Base-by-base conservation (phyloP, 1,139 yeast genomes). In the Hanseniaspora sp. region DNA sequence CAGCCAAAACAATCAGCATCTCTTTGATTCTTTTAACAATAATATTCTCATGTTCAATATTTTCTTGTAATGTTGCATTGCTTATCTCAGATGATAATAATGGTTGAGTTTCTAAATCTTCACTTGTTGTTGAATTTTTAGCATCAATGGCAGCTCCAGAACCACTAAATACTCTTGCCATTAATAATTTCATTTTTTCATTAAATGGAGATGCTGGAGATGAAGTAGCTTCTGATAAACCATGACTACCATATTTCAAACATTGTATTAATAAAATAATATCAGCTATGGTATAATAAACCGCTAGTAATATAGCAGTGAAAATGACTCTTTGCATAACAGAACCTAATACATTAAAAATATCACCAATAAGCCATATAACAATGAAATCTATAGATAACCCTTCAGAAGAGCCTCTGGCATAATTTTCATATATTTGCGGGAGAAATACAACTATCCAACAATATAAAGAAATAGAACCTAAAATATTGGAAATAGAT, bases 371-470 rank as follows among this genome's bases (percentile, higher is more conserved):
- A 54, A 79, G 74, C 97, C 97, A 90, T 43, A 90, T 74, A 4
- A 86, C 76, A 34, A 90, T 86, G 67, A 90, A 90, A 59, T 83
- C 71, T 41, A 88, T 69, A 7, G 95, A 86, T 37, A 90, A 74
- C 0, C 97, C 96, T 58, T 88, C 96, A 2, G 95, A 80, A 38
- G 88, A 80, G 66, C 85, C 82, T 64, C 96, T 74, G 58, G 77
- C 76, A 66, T 86, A 88, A 65, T 90, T 90, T 66, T 92, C 96
- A 67, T 87, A 90, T 46, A 92, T 83, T 66, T 92, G 98, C 15
- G 98, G 98, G 42, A 95, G 95, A 73, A 92, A 92, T 29, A 92
- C 97, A 54, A 92, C 88, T 59, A 92, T 84, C 98, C 98, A 92
- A 67, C 97, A 92, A 18, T 96, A 95, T 46, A 92, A 78, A 17